Evolutionary conservation across 192 early-diverging fungal species (phyloP).

Genomic region (Dimargaris cristalligena): DNA sequence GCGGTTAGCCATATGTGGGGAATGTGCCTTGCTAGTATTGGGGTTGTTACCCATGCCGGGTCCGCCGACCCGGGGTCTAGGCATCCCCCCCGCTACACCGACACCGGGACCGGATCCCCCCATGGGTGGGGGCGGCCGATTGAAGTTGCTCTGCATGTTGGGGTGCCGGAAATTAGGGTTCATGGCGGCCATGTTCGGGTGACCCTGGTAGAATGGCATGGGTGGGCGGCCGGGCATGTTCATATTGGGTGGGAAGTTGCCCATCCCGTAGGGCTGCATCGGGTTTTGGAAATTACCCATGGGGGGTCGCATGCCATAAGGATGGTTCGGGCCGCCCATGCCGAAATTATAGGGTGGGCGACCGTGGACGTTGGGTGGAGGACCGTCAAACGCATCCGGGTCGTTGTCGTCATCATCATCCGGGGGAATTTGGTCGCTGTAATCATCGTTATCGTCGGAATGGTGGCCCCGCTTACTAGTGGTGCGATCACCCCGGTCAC

Average conservation of each 20-base stretch:
- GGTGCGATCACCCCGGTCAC: constrained; percentile 6
- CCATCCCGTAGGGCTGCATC: background rate
- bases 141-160: no score
- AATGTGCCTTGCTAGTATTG: no score
- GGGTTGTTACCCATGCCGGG: background rate
- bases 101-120: no score
- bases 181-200: constrained; percentile 19
- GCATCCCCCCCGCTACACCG: no score
- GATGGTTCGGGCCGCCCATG: no score
- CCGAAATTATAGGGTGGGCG: background rate
- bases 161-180: constrained; percentile 15
- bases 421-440: background rate
- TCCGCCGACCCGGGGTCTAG: constrained; percentile 13
- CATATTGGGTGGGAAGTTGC: constrained; percentile 16
- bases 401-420: constrained; percentile 9
- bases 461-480: constrained; percentile 8
- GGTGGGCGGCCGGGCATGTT: constrained; percentile 20
- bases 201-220: constrained; percentile 23
- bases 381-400: background rate
- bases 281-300: constrained; percentile 4
- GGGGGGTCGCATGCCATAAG: no score
- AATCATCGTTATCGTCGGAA: constrained; percentile 9
- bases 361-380: background rate
- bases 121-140: no score
- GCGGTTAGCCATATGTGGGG: no score